A percentile compares a stretch with the other conserved stretches of the same genome.
phyloP scores from a whole-genome alignment of 1,284 basidiomycete species.

The Cutaneotrichosporon sp. region DNA sequence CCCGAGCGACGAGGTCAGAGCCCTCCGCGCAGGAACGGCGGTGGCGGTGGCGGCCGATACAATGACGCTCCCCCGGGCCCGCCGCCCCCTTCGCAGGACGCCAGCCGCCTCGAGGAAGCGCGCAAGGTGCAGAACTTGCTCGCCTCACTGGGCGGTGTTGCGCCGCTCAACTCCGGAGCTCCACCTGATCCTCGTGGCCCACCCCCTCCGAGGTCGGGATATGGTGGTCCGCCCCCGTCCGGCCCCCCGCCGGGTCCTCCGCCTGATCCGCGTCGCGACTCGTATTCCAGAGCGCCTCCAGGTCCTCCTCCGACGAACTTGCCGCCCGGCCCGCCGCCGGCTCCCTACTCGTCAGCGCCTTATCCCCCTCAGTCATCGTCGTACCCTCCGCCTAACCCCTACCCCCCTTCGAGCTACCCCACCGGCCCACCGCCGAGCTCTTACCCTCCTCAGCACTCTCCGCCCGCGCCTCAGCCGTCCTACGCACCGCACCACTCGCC shows the following conservation, averaged over 20 bases:
- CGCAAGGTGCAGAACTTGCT: slow-evolving; percentile 42
- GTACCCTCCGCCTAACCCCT: slow-evolving; percentile 6
- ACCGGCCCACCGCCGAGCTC: slow-evolving; percentile 4
- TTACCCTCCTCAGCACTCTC: background rate
- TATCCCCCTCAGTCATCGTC: slow-evolving; percentile 1
- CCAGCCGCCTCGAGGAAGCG: slow-evolving; percentile 42
- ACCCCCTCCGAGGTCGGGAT: background rate
- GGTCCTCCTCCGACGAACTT: background rate
- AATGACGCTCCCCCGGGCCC: slow-evolving; percentile 16
- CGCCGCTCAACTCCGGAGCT: slow-evolving; percentile 12
- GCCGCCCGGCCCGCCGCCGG: background rate
- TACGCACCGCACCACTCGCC: slow-evolving; percentile 13
- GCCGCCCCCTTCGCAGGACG: slow-evolving; percentile 15
- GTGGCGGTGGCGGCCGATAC: slow-evolving; percentile 12
- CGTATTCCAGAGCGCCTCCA: slow-evolving; percentile 1
- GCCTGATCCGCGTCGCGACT: slow-evolving; percentile 1
- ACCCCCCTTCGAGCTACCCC: slow-evolving; percentile 1
- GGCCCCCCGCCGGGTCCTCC: slow-evolving; percentile 3
- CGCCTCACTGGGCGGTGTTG: slow-evolving; percentile 27
- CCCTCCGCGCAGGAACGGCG: slow-evolving; percentile 3
- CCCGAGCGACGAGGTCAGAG: background rate
- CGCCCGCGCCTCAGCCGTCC: slow-evolving; percentile 4
- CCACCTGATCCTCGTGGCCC: background rate
- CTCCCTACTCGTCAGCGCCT: slow-evolving; percentile 1
- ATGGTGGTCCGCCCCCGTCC: slow-evolving; percentile 1